Evolutionary conservation across 371 early-diverging fungal genomes (phyloP).

Genomic region (Cokeromyces recurvatus): DNA sequence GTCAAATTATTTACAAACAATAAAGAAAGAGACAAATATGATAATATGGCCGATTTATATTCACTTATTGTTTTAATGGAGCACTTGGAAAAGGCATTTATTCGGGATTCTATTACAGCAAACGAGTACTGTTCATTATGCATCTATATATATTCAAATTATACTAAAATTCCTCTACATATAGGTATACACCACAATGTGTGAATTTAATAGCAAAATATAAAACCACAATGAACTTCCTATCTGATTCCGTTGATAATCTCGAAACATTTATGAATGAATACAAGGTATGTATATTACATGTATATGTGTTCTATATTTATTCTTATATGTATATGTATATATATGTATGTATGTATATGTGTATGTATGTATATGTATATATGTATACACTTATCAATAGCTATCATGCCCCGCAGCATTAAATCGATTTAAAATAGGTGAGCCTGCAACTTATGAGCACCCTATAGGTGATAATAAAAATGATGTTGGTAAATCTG

Average conservation of each 20-base stretch:
- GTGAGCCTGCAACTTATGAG: conserved; percentile 87
- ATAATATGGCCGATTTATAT: conserved; percentile 91
- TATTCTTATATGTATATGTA: no score
- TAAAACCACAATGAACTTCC: conserved; percentile 83
- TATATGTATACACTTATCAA: no score
- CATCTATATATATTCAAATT: no score
- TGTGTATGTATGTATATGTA: not conserved
- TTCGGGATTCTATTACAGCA: conserved; percentile 80
- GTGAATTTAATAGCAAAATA: conserved; percentile 88
- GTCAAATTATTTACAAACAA: conserved; percentile 72
- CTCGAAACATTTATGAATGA: conserved; percentile 78
- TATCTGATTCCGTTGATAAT: conserved; percentile 62
- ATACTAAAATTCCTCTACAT: no score
- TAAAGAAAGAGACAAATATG: conserved; percentile 86
- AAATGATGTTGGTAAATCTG: conserved; percentile 49
- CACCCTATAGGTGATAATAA: conserved; percentile 64
- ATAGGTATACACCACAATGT: conserved; percentile 89
- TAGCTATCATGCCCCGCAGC: conserved; percentile 83
- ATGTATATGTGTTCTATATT: no score
- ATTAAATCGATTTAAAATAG: conserved; percentile 74
- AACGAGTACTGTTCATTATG: no score
- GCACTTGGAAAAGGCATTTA: conserved; percentile 90
- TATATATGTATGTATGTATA: not conserved
- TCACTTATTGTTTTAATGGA: conserved; percentile 87
- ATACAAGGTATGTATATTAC: conserved; percentile 58